Conservation (phyloP, 1,284 basidiomycete genomes). For the Austroboletus novae-zelandiae region DNA sequence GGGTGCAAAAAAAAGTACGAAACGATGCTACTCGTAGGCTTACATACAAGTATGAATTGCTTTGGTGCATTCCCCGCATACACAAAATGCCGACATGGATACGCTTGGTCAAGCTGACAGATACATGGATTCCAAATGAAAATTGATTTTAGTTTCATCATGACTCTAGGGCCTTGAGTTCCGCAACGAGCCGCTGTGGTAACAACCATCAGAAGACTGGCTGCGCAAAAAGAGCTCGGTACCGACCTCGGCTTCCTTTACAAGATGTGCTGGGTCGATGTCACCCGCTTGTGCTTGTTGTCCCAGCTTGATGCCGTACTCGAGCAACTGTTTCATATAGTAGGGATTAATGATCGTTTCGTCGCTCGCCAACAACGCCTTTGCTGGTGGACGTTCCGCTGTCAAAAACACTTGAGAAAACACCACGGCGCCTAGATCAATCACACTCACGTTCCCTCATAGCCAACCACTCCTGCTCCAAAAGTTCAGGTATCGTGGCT, state of each 20-base stretch:
- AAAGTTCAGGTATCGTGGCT: conserved; percentile 75
- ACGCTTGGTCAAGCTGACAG: conserved; percentile 22
- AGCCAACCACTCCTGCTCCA: conserved; percentile 65
- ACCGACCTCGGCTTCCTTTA: conserved; percentile 51
- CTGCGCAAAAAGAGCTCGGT: not conserved
- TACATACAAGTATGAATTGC: conserved; percentile 32
- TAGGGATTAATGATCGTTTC: conserved; percentile 72
- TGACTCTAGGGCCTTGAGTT: conserved; percentile 36
- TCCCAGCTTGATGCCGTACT: conserved; percentile 64
- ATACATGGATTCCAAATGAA: conserved; percentile 25
- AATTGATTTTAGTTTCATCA: conserved; percentile 16
- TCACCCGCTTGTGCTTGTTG: conserved; percentile 32
- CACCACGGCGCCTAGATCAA: conserved; percentile 12
- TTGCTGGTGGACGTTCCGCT: conserved; percentile 28
- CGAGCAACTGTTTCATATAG: conserved; percentile 69
- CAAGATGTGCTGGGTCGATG: conserved; percentile 39
- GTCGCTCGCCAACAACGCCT: conserved; percentile 43
- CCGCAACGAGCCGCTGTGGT: conserved; percentile 36
- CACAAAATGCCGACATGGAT: conserved; percentile 26
- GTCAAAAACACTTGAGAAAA: conserved; percentile 10
- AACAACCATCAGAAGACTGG: not conserved
- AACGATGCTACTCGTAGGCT: conserved; percentile 20
- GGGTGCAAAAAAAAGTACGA: conserved; percentile 20
- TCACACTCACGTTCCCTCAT: conserved; percentile 48
- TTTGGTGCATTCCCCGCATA: conserved; percentile 27